These are phyloP conservation scores for Thielaviopsis cerberus DNA, from an alignment of 2,329 filamentous ascomycete genomes.

Conservation along the genomic window DNA sequence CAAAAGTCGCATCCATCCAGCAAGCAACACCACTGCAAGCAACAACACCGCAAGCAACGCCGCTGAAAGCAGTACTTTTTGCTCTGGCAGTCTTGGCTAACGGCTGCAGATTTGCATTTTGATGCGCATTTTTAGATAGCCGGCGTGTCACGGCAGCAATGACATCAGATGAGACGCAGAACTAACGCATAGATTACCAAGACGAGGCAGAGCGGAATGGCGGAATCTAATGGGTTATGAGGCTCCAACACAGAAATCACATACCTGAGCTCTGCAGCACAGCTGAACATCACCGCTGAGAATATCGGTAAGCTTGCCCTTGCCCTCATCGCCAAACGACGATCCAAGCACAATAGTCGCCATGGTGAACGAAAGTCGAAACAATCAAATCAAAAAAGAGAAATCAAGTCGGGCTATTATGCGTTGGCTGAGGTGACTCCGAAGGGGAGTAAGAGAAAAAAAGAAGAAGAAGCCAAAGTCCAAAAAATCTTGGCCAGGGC, in stretches of 20 bases:
- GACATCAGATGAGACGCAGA: not conserved
- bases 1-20: too few relatives aligned
- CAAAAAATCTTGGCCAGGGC: conserved; percentile 8
- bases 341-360: conserved; percentile 12
- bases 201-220: not conserved
- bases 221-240: not conserved
- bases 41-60: too few relatives aligned
- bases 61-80: too few relatives aligned
- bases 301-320: conserved; percentile 12
- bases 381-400: conserved; percentile 2
- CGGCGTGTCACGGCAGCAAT: not conserved
- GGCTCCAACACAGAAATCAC: not conserved
- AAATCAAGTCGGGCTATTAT: conserved; percentile 10
- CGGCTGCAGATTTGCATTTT: too few relatives aligned
- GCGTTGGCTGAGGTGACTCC: conserved; percentile 10
- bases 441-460: conserved; percentile 12
- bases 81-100: too few relatives aligned
- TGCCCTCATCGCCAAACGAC: conserved; percentile 12
- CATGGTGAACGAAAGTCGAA: conserved; percentile 11
- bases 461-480: conserved; percentile 1
- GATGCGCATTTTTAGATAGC: not conserved
- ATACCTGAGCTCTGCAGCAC: conserved; percentile 12
- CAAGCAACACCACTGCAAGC: too few relatives aligned
- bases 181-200: not conserved
- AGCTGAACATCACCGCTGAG: conserved; percentile 12